Conservation (phyloP, 169 alveolate species). For the Plasmodium relictum region DNA sequence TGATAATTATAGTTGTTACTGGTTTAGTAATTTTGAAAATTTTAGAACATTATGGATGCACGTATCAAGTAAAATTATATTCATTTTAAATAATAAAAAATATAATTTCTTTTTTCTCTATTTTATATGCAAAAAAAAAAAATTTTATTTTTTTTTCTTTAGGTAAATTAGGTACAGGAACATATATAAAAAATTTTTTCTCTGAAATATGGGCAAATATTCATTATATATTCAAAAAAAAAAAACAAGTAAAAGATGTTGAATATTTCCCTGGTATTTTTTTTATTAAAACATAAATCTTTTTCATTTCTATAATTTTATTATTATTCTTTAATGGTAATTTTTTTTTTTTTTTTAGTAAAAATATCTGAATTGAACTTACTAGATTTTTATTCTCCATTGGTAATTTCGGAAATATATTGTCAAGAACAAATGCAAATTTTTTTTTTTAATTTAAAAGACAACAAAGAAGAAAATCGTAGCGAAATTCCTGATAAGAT, state of each 20-base stretch:
- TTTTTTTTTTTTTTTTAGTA: slow-evolving; percentile 13
- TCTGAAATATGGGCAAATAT: slow-evolving; percentile 55
- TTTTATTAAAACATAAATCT: background rate
- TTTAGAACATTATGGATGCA: slow-evolving; percentile 62
- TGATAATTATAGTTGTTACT: slow-evolving; percentile 29
- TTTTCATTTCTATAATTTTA: background rate
- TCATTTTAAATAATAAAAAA: background rate
- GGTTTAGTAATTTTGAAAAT: slow-evolving; percentile 58
- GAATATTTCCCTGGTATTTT: slow-evolving; percentile 33
- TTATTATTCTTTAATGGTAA: background rate
- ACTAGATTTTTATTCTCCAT: slow-evolving; percentile 56
- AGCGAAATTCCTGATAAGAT: slow-evolving; percentile 41
- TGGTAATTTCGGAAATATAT: slow-evolving; percentile 29
- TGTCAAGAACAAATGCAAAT: slow-evolving; percentile 49
- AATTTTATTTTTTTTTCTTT: background rate
- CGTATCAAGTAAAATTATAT: slow-evolving; percentile 25
- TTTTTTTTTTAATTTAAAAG: slow-evolving; percentile 26
- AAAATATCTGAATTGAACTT: slow-evolving; percentile 8
- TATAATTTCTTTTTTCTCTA: background rate
- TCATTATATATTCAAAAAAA: slow-evolving; percentile 19
- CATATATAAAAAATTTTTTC: slow-evolving; percentile 50
- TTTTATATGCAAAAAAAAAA: background rate
- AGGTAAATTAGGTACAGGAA: slow-evolving; percentile 75
- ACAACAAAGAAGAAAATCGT: slow-evolving; percentile 28
- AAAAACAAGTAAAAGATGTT: slow-evolving; percentile 20